These are phyloP conservation scores for Leishmania guyanensis DNA, from an alignment of 208 protist genomes.

Conservation along the genomic window DNA sequence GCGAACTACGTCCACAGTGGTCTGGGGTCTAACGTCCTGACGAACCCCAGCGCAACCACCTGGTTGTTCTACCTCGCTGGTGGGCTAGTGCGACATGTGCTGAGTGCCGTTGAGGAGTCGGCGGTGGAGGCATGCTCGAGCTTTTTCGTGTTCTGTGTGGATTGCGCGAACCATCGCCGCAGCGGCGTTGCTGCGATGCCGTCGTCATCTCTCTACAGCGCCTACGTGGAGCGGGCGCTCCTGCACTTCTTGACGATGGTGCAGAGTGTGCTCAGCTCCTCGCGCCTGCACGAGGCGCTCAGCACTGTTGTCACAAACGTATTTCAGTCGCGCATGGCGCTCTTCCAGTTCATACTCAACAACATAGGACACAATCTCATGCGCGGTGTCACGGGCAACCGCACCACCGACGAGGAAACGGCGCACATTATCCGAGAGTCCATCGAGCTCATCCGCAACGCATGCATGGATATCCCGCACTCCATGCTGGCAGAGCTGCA, in stretches of 20 bases:
- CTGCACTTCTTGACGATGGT: slow-evolving; percentile 74
- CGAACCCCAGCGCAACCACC: slow-evolving; percentile 54
- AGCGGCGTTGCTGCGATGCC: slow-evolving; percentile 11
- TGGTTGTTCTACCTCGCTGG: slow-evolving; percentile 86
- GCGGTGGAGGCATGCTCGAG: slow-evolving; percentile 48
- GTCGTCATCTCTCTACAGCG: slow-evolving; percentile 28
- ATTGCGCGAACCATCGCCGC: slow-evolving; percentile 67
- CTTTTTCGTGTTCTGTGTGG: slow-evolving; percentile 72
- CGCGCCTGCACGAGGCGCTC: slow-evolving; percentile 50
- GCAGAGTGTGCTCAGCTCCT: slow-evolving; percentile 60
- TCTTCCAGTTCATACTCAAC: slow-evolving; percentile 88
- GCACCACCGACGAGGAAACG: slow-evolving; percentile 53
- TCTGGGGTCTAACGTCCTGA: slow-evolving; percentile 55
- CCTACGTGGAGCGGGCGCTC: slow-evolving; percentile 72
- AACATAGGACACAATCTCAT: slow-evolving; percentile 83
- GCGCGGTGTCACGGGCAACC: slow-evolving; percentile 36
- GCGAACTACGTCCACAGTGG: slow-evolving; percentile 51
- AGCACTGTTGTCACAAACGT: slow-evolving; percentile 60
- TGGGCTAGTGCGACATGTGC: slow-evolving; percentile 49
- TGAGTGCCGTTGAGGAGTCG: slow-evolving; percentile 48
- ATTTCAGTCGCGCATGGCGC: slow-evolving; percentile 60
- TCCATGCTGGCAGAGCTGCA: slow-evolving; percentile 55
- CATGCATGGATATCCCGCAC: slow-evolving; percentile 60
- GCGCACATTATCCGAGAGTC: slow-evolving; percentile 71
- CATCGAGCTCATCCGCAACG: slow-evolving; percentile 74